These are phyloP conservation scores for Talaromyces sp. DNA, from an alignment of 2,329 filamentous ascomycete species.

Conservation along the genomic window DNA sequence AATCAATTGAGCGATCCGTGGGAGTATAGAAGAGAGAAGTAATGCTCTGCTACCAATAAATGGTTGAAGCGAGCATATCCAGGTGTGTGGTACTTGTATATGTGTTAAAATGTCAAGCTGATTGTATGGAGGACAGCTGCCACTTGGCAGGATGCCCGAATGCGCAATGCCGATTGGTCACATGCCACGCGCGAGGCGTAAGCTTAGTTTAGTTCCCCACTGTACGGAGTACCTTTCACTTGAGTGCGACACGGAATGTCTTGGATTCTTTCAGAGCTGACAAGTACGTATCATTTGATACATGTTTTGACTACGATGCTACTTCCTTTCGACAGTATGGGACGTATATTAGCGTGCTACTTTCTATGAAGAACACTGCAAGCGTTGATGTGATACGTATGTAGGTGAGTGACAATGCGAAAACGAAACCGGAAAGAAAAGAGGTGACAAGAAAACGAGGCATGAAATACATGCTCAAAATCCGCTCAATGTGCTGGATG, in stretches of 20 bases:
- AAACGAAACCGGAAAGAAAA: neutral
- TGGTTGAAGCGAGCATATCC: neutral
- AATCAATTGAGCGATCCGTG: neutral
- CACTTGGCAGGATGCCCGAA: slow-evolving; percentile 17
- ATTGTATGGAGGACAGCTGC: neutral
- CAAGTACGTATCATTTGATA: neutral
- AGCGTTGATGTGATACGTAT: neutral
- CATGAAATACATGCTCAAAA: neutral
- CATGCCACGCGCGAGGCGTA: neutral
- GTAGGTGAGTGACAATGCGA: neutral
- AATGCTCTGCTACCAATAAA: neutral
- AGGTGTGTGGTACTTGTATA: neutral
- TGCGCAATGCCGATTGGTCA: slow-evolving; percentile 14
- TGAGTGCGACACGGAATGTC: neutral
- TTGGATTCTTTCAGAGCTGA: neutral
- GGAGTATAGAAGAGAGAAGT: neutral
- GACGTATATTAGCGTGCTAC: neutral
- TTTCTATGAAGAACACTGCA: neutral
- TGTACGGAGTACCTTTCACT: neutral
- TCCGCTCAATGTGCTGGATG: neutral
- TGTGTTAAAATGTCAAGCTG: too few species aligned
- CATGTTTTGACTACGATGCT: neutral
- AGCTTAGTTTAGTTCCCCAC: neutral
- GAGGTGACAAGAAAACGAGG: neutral
- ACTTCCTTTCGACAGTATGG: neutral